A percentile compares a stretch with the other conserved stretches of the same genome.
Evolutionary conservation across 352 stramenopile species (phyloP).

Genomic region (Nothophytophthora sp.): DNA sequence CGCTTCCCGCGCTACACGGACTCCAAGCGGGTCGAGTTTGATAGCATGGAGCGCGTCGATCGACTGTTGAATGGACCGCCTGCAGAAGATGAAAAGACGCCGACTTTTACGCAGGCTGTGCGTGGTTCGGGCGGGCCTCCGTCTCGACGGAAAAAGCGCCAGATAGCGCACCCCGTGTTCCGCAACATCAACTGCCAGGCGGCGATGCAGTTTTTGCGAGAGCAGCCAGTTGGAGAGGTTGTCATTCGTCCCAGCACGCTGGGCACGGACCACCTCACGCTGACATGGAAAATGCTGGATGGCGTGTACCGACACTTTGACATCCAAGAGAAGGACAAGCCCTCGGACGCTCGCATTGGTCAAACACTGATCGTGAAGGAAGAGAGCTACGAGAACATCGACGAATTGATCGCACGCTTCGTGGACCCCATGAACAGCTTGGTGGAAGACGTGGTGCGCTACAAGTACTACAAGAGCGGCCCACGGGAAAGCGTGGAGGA

Average conservation of each 20-base stretch:
- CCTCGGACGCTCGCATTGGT: slow-evolving; percentile 79
- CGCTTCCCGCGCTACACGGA: slow-evolving; percentile 60
- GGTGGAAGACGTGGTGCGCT: slow-evolving; percentile 83
- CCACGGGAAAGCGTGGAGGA: slow-evolving; percentile 78
- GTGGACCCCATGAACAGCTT: slow-evolving; percentile 90
- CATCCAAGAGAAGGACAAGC: slow-evolving; percentile 88
- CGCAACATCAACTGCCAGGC: slow-evolving; percentile 86
- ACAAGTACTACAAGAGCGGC: slow-evolving; percentile 87
- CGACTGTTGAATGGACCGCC: slow-evolving; percentile 74
- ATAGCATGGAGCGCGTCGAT: slow-evolving; percentile 73
- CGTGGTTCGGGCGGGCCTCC: slow-evolving; percentile 30
- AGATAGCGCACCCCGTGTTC: slow-evolving; percentile 87
- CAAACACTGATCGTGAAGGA: slow-evolving; percentile 87
- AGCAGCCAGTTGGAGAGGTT: slow-evolving; percentile 78
- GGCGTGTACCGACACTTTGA: slow-evolving; percentile 89
- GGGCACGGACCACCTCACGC: slow-evolving; percentile 81
- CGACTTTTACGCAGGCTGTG: slow-evolving; percentile 33
- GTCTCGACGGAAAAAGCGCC: slow-evolving; percentile 83
- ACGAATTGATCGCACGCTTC: slow-evolving; percentile 88
- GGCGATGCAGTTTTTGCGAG: slow-evolving; percentile 82
- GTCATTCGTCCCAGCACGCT: slow-evolving; percentile 86
- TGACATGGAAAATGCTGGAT: slow-evolving; percentile 90
- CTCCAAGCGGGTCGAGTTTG: slow-evolving; percentile 50
- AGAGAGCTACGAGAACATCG: slow-evolving; percentile 86
- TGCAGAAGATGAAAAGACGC: slow-evolving; percentile 75